Percentiles rank a stretch among this genome's conserved stretches.
These are phyloP conservation scores for Sicyos baderoa DNA, from an alignment of 306 rosid species.

Conservation along the genomic window DNA sequence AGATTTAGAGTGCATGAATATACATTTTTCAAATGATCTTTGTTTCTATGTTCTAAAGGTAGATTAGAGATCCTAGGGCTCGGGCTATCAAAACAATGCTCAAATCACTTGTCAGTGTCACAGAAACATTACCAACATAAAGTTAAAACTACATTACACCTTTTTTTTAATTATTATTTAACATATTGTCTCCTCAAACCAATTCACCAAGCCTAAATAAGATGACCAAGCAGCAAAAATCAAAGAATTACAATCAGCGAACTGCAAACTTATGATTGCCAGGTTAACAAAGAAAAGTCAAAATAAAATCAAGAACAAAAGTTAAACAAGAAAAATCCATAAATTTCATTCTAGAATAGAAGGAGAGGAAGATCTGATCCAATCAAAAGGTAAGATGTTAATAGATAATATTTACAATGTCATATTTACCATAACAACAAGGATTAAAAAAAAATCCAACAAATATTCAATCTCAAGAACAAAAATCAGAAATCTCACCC, in stretches of 20 bases:
- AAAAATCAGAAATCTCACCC: constrained; percentile 46
- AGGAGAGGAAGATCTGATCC: constrained; percentile 3
- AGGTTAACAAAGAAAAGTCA: constrained; percentile 1
- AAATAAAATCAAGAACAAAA: constrained; percentile 1
- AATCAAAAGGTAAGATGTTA: constrained; percentile 4
- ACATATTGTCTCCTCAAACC: background rate
- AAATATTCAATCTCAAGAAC: constrained; percentile 18
- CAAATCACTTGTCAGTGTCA: background rate
- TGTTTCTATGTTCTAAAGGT: background rate
- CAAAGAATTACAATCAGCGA: background rate
- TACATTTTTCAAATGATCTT: background rate
- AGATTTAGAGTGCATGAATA: background rate
- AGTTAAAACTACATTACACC: background rate
- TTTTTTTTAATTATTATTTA: background rate
- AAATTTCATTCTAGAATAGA: background rate
- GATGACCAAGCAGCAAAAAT: background rate
- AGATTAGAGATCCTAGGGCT: background rate
- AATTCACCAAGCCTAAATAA: background rate
- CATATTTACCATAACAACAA: background rate
- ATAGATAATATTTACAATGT: background rate
- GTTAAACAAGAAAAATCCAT: background rate
- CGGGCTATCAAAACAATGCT: background rate
- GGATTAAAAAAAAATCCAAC: background rate
- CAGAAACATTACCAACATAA: background rate
- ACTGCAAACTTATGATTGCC: background rate